These are phyloP conservation scores for Porphyrellus sp. DNA, from an alignment of 1,284 basidiomycete species.

Conservation along the genomic window DNA sequence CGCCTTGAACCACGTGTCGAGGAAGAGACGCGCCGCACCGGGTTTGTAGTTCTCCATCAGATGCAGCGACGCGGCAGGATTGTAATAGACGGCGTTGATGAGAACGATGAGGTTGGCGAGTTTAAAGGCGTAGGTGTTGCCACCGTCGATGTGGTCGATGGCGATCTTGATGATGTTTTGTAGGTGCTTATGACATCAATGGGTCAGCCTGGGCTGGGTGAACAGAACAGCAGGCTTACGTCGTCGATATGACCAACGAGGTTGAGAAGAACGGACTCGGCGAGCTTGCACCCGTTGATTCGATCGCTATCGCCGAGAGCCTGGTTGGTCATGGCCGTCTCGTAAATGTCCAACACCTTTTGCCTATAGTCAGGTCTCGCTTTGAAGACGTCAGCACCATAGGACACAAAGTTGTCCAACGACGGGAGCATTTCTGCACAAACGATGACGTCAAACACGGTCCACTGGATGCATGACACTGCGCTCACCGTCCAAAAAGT, in stretches of 20 bases:
- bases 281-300: conserved; percentile 83
- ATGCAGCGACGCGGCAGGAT: conserved; percentile 72
- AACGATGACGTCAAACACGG: not conserved
- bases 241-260: conserved; percentile 76
- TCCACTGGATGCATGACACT: not conserved
- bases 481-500: conserved; percentile 75
- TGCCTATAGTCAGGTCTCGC: conserved; percentile 71
- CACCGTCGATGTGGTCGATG: conserved; percentile 54
- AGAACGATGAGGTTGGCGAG: conserved; percentile 82
- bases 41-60: conserved; percentile 65
- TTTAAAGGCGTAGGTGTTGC: conserved; percentile 61
- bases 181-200: conserved; percentile 39
- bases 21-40: conserved; percentile 65
- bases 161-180: conserved; percentile 60
- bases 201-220: not conserved
- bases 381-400: conserved; percentile 76
- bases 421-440: conserved; percentile 83
- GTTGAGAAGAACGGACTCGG: conserved; percentile 79
- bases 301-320: conserved; percentile 81
- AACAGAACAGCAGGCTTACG: conserved; percentile 38
- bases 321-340: conserved; percentile 67
- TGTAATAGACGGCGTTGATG: conserved; percentile 84
- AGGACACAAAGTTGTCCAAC: conserved; percentile 88
- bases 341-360: conserved; percentile 85
- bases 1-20: conserved; percentile 75